A percentile compares a stretch with the other conserved stretches of the same genome.
These are phyloP conservation scores for Sordariomycetes sp. DNA, from an alignment of 2,329 filamentous ascomycete genomes.

Conservation along the genomic window DNA sequence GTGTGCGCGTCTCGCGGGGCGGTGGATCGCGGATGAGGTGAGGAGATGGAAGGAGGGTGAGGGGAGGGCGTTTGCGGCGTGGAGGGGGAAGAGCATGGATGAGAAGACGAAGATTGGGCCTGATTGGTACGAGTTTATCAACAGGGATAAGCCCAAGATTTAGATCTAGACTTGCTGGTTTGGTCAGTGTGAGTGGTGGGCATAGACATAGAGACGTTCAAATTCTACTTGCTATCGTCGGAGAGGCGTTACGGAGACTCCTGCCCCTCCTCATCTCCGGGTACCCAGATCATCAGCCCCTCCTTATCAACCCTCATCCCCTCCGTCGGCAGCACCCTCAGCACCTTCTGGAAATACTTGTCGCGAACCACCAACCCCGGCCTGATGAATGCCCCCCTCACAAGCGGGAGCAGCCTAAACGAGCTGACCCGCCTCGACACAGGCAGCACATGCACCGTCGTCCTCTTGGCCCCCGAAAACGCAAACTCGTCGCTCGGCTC, in stretches of 20 bases:
- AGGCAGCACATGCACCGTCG: conserved; percentile 68
- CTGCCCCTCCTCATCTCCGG: conserved; percentile 17
- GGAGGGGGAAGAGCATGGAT: conserved; percentile 30
- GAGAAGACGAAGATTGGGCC: conserved; percentile 42
- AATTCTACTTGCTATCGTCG: background rate
- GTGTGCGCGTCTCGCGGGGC: conserved; percentile 47
- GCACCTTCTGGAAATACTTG: conserved; percentile 83
- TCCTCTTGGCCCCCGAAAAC: conserved; percentile 78
- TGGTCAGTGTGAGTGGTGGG: background rate
- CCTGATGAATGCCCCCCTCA: conserved; percentile 52
- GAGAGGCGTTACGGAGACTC: background rate
- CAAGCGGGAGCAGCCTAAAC: conserved; percentile 61
- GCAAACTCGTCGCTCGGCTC: conserved; percentile 87
- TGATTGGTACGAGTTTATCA: conserved; percentile 6
- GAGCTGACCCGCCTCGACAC: conserved; percentile 61
- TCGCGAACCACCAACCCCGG: conserved; percentile 70
- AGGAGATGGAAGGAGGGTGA: conserved; percentile 37
- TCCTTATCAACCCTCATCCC: conserved; percentile 55
- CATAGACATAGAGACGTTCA: background rate
- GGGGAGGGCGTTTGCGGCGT: conserved; percentile 41
- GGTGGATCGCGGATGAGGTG: conserved; percentile 45
- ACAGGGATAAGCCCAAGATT: conserved; percentile 3
- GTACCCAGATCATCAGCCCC: conserved; percentile 49
- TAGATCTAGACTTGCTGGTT: background rate
- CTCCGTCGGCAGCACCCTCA: conserved; percentile 69